Percentiles rank a stretch among this genome's conserved stretches.
These are phyloP conservation scores for Amauroascus verrucosus DNA, from an alignment of 2,329 filamentous ascomycete genomes.

Conservation along the genomic window DNA sequence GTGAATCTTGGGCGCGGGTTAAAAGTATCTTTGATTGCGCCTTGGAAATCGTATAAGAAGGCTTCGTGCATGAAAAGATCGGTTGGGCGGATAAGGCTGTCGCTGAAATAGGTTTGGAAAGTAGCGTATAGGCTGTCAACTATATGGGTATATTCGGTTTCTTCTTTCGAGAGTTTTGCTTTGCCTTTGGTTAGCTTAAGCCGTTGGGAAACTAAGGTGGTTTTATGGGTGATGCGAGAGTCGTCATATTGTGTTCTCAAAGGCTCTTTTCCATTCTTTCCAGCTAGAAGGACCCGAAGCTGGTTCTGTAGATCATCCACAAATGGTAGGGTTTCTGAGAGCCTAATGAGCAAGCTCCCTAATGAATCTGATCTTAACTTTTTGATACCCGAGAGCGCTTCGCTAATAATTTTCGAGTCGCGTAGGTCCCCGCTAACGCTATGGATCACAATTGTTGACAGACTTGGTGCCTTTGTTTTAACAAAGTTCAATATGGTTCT, in stretches of 20 bases:
- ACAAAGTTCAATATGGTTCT: slow-evolving; percentile 23
- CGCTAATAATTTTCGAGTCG: slow-evolving; percentile 42
- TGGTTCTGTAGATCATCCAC: slow-evolving; percentile 39
- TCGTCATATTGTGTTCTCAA: slow-evolving; percentile 68
- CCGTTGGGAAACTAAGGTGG: slow-evolving; percentile 51
- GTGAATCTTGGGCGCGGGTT: slow-evolving; percentile 48
- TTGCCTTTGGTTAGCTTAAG: slow-evolving; percentile 50
- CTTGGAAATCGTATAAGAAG: slow-evolving; percentile 49
- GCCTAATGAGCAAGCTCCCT: slow-evolving; percentile 29
- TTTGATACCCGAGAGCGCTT: slow-evolving; percentile 44
- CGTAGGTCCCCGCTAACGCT: slow-evolving; percentile 43
- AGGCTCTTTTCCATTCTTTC: slow-evolving; percentile 39
- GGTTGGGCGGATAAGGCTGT: slow-evolving; percentile 41
- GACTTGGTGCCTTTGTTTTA: slow-evolving; percentile 24
- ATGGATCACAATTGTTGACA: slow-evolving; percentile 32
- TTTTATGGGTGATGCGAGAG: slow-evolving; percentile 47
- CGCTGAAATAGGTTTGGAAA: slow-evolving; percentile 38
- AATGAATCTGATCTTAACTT: slow-evolving; percentile 45
- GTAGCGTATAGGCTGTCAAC: slow-evolving; percentile 39
- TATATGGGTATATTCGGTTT: slow-evolving; percentile 46
- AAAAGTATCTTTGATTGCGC: slow-evolving; percentile 49
- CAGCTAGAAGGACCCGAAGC: slow-evolving; percentile 40
- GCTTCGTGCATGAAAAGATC: slow-evolving; percentile 47
- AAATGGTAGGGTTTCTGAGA: slow-evolving; percentile 27
- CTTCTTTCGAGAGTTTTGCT: slow-evolving; percentile 43